phyloP scores from a whole-genome alignment of 2,329 filamentous ascomycete genomes.

The Fusarium cicatricum region DNA sequence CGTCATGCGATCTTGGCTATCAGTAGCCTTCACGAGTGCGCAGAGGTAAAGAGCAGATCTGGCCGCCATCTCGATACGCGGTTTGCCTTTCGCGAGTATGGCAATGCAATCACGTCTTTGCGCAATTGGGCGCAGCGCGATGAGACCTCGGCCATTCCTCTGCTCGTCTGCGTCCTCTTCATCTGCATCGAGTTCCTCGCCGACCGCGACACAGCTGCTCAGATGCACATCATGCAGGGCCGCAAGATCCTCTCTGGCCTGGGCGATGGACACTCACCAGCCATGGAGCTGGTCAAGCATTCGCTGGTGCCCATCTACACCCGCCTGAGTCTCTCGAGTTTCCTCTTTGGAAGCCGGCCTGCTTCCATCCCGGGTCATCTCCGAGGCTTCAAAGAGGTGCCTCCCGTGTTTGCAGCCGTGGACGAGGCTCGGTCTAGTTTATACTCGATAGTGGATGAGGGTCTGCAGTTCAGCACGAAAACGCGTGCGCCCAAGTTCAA shows the following conservation, averaged over 20 bases:
- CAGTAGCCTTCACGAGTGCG: constrained; percentile 55
- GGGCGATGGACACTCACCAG: constrained; percentile 36
- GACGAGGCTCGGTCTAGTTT: constrained; percentile 44
- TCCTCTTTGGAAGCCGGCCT: constrained; percentile 51
- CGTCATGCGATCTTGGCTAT: constrained; percentile 60
- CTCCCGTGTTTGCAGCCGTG: constrained; percentile 46
- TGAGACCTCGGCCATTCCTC: constrained; percentile 43
- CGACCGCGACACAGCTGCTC: constrained; percentile 56
- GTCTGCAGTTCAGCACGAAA: constrained; percentile 47
- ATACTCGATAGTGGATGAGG: constrained; percentile 52
- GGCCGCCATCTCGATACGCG: constrained; percentile 28
- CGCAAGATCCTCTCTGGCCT: constrained; percentile 52
- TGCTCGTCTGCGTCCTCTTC: constrained; percentile 60
- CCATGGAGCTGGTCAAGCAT: constrained; percentile 50
- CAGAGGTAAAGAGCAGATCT: constrained; percentile 32
- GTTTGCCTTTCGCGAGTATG: constrained; percentile 52
- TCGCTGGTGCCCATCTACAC: constrained; percentile 56
- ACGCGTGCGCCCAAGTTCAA: constrained; percentile 40
- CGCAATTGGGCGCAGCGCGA: constrained; percentile 47
- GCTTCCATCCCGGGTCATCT: constrained; percentile 49
- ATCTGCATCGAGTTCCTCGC: constrained; percentile 64
- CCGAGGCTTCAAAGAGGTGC: constrained; percentile 43
- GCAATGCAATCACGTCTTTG: constrained; percentile 56
- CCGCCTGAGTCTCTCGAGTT: constrained; percentile 52
- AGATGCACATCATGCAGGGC: constrained; percentile 55